These are phyloP conservation scores for Chlorella sp. DNA, from an alignment of 139 green algal genomes.

Conservation along the genomic window DNA sequence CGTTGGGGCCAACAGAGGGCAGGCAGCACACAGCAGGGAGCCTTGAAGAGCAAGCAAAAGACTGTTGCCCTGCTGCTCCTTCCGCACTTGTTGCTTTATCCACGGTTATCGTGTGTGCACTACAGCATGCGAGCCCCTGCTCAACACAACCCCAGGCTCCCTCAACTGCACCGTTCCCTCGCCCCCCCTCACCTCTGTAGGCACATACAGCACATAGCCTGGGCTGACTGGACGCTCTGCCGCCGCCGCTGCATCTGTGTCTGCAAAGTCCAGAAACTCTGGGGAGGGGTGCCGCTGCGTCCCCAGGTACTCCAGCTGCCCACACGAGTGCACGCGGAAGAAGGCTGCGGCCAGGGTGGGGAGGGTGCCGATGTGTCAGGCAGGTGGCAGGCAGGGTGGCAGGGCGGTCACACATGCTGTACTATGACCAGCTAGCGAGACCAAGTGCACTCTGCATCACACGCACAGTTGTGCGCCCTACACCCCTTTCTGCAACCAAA, in stretches of 20 bases:
- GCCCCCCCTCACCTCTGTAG: neutral
- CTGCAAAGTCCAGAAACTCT: neutral
- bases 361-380: neutral
- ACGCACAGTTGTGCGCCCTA: no score
- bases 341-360: neutral
- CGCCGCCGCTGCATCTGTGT: neutral
- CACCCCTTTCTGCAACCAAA: neutral
- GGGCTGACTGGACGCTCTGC: neutral
- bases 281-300: neutral
- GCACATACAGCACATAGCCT: neutral
- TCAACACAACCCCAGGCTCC: neutral
- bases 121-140: neutral
- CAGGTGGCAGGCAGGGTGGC: neutral
- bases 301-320: conserved; percentile 3
- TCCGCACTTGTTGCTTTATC: neutral
- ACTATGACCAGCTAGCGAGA: no score
- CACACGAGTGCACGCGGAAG: neutral
- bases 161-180: no score
- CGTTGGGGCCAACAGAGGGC: neutral
- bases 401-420: no score
- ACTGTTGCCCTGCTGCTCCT: neutral
- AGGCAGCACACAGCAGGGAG: no score
- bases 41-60: no score
- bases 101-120: neutral
- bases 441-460: no score